phyloP scores from a whole-genome alignment of 176 grass and related monocot species.

The Rhynchospora tenuis region DNA sequence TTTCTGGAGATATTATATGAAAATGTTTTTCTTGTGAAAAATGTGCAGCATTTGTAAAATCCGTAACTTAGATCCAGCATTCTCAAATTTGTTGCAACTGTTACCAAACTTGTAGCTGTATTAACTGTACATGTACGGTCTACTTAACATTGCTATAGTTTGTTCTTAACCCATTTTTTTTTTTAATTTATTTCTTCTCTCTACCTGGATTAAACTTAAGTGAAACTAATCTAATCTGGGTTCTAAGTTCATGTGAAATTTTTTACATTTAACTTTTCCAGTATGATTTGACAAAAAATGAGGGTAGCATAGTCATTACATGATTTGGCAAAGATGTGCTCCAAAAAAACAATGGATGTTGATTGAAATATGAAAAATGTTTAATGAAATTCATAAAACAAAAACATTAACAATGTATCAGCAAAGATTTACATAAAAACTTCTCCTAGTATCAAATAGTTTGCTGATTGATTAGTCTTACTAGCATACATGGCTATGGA shows the following conservation, averaged over 20 bases:
- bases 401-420: neutral
- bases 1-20: neutral
- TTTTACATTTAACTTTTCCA: neutral
- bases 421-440: neutral
- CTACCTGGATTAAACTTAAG: neutral
- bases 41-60: neutral
- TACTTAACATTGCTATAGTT: neutral
- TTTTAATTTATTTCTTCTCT: neutral
- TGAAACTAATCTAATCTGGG: neutral
- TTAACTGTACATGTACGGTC: neutral
- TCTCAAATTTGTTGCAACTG: neutral
- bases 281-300: neutral
- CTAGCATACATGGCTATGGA: neutral
- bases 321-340: neutral
- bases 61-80: neutral
- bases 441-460: neutral
- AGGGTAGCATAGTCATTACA: neutral
- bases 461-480: neutral
- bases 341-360: neutral
- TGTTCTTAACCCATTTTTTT: neutral
- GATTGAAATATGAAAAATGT: neutral
- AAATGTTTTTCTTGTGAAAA: neutral
- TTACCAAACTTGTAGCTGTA: neutral
- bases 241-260: neutral
- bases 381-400: neutral